phyloP scores from a whole-genome alignment of 345 rosid genomes.

The Moricandia moricandioides region DNA sequence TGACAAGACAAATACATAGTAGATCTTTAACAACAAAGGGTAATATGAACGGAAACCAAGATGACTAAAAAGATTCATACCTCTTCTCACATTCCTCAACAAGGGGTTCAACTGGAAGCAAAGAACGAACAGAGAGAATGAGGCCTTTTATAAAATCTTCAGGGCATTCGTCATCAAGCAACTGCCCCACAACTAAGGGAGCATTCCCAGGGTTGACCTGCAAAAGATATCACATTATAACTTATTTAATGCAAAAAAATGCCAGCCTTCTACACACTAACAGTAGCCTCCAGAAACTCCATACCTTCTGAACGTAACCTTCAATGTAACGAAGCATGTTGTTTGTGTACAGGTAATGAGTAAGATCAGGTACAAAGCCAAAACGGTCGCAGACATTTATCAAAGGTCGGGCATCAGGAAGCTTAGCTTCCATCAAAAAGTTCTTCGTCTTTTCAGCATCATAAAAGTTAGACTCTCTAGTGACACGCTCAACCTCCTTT shows the following conservation, averaged over 20 bases:
- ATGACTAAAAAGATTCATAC: conserved; percentile 34
- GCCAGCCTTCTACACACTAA: neutral
- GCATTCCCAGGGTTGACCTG: conserved; percentile 99
- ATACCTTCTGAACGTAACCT: conserved; percentile 99
- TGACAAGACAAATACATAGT: conserved; percentile 39
- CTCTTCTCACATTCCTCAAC: conserved; percentile 91
- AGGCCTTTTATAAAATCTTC: conserved; percentile 99
- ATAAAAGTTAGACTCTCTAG: conserved; percentile 94
- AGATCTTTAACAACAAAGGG: conserved; percentile 18
- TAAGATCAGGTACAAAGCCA: conserved; percentile 95
- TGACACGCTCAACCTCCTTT: conserved; percentile 99
- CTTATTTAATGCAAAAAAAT: conserved; percentile 4
- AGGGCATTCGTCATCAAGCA: conserved; percentile 97
- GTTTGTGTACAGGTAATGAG: conserved; percentile 91
- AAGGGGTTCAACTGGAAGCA: conserved; percentile 87
- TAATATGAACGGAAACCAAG: conserved; percentile 1
- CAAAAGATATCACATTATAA: conserved; percentile 11
- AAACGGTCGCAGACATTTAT: conserved; percentile 99
- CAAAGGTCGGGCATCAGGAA: conserved; percentile 96
- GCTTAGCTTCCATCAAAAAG: conserved; percentile 99
- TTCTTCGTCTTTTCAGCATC: conserved; percentile 97
- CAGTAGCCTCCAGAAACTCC: conserved; percentile 1
- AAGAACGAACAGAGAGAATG: conserved; percentile 82
- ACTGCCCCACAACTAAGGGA: conserved; percentile 92
- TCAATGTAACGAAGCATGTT: conserved; percentile 98